Base-by-base conservation (phyloP, 805 yeast genomes). In the Cyberlindnera euphorbiae region DNA sequence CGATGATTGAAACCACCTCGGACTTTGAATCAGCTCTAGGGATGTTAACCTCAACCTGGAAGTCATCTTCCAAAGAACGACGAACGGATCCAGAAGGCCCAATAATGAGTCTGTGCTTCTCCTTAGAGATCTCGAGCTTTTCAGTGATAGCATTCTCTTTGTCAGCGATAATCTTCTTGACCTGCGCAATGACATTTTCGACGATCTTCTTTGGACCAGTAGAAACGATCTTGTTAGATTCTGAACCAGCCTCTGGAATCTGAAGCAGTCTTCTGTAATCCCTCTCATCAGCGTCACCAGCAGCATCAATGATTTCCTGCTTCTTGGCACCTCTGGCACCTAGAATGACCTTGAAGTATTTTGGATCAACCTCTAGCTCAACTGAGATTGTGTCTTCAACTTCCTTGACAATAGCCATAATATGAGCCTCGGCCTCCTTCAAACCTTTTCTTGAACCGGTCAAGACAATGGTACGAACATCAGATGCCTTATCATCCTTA, bases 71-170 rank as follows among this genome's bases (percentile, higher is more conserved):
- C 45, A 87, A 59, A 9, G 74, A 66, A 48, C 82, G 81, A 62
- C 90, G 85, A 40, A 73, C 71, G 10, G 76, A 53, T 29, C 97
- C 97, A 39, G 78, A 77, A 26, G 87, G 78, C 26, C 97, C 97
- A 58, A 90, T 76, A 34, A 90, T 54, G 8, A 77, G 69, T 50
- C 86, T 75, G 51, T 85, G 90, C 55, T 80, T 82, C 41, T 77
- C 82, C 55, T 77, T 76, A 27, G 93, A 76, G 50, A 90, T 67
- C 12, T 68, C 77, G 39, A 71, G 49, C 26, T 66, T 70, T 45
- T 69, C 80, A 26, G 66, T 62, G 33, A 71, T 63, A 32, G 78
- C 62, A 35, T 75, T 76, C 57, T 86, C 87, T 45, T 75, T 75
- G 24, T 74, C 78, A 14, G 64, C 68, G 32, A 88, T 81, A 33